Percentiles rank a stretch among this genome's conserved stretches.
These are phyloP conservation scores for Blastomyces silverae DNA, from an alignment of 2,329 filamentous ascomycete genomes.

Conservation along the genomic window DNA sequence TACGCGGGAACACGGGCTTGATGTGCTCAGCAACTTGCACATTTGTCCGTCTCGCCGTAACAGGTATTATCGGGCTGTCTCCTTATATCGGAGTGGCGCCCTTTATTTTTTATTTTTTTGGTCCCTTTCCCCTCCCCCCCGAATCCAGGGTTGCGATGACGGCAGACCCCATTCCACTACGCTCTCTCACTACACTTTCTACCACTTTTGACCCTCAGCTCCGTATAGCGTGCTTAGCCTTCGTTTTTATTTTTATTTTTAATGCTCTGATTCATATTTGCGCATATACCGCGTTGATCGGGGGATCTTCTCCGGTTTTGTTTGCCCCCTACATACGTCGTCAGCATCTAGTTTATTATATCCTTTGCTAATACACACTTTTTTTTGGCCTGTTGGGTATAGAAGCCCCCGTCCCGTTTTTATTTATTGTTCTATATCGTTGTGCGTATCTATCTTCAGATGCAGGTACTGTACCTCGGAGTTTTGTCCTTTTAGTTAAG, in stretches of 20 bases:
- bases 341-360: background rate
- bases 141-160: background rate
- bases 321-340: background rate
- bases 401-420: background rate
- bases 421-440: background rate
- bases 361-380: background rate
- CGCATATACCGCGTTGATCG: background rate
- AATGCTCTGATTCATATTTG: background rate
- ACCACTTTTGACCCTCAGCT: background rate
- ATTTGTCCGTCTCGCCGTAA: background rate
- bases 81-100: background rate
- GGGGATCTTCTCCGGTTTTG: background rate
- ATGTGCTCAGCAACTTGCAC: background rate
- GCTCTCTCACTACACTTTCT: background rate
- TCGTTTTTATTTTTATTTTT: background rate
- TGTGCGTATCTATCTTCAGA: background rate
- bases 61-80: background rate
- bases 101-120: background rate
- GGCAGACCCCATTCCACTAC: background rate
- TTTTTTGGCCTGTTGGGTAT: background rate
- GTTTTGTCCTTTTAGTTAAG: background rate
- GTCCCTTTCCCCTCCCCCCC: background rate
- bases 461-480: background rate
- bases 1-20: background rate
- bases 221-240: background rate